Evolutionary conservation across 352 stramenopile species (phyloP), one percentile per base, ranked within the genome.

Genomic region (Poterioochromonas sp.): DNA sequence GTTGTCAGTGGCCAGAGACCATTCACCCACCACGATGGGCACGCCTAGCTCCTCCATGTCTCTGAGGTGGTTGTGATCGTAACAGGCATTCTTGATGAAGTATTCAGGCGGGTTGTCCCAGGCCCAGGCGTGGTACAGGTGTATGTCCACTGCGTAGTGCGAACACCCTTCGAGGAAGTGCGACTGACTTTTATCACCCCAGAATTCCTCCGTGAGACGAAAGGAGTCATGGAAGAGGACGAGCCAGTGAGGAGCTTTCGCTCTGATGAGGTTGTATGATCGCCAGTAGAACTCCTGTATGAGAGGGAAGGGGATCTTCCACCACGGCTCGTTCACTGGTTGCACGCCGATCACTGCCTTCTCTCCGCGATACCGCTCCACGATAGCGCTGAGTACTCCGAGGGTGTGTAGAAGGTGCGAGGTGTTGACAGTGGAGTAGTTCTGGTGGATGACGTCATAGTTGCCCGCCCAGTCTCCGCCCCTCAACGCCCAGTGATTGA

Each of bases 141-240:
- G 93, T 44, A 92, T 97, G 83, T 97, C 93, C 20, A 97, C 82
- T 1, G 90, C 92, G 80, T 95, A 93, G 77, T 97, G 92, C 0
- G 91, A 90, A 79, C 92, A 96, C 22, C 83, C 82, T 60, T 84
- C 85, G 83, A 91, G 90, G 81, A 92, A 91, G 32, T 86, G 1
- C 84, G 85, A 73, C 22, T 73, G 35, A 83, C 79, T 79, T n/a
- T 15, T 26, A 26, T 26, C 41, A 26, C 69, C 40, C 88, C 88
- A 92, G 58, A 88, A 80, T 43, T 85, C 81, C 0, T 85, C 73
- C 82, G 88, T 86, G 76, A 97, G 96, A 62, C 91, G 88, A 85
- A 97, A 97, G 63, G 90, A 95, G 85, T 97, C 93, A 85, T 97
- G 92, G 77, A 97, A 91, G 70, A 97, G 89, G 80, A 95, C 97